A percentile compares a stretch with the other conserved stretches of the same genome.
Evolutionary conservation across 768 basidiomycete genomes (phyloP).

Genomic region (Mycena indigotica): DNA sequence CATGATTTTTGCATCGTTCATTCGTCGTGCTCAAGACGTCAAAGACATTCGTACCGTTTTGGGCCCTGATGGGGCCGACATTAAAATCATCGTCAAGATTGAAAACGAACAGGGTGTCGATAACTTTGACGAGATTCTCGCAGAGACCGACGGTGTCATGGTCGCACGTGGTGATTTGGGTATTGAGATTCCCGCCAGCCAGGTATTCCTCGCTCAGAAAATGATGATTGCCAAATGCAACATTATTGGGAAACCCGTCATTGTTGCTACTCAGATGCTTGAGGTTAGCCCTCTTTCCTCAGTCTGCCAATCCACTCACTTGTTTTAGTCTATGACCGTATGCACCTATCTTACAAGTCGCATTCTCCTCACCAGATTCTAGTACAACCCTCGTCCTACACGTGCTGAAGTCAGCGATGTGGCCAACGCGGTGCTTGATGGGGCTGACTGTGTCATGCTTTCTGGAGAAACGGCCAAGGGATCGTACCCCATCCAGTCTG

Average conservation of each 20-base stretch:
- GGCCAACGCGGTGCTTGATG: slow-evolving; percentile 98
- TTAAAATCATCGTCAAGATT: slow-evolving; percentile 99
- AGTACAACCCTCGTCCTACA: slow-evolving; percentile 98
- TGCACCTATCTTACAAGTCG: slow-evolving; percentile 24
- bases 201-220: slow-evolving; percentile 99
- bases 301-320: slow-evolving; percentile 15
- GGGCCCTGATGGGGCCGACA: slow-evolving; percentile 90
- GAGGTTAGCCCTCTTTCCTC: slow-evolving; percentile 55
- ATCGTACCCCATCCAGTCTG: slow-evolving; percentile 92
- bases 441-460: slow-evolving; percentile 99
- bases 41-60: slow-evolving; percentile 90
- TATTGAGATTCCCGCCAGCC: slow-evolving; percentile 99
- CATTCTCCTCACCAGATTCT: slow-evolving; percentile 1
- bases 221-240: slow-evolving; percentile 99
- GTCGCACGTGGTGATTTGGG: slow-evolving; percentile 99
- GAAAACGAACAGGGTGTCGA: slow-evolving; percentile 99
- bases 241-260: slow-evolving; percentile 95
- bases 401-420: slow-evolving; percentile 99
- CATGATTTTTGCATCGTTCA: slow-evolving; percentile 99
- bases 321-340: slow-evolving; percentile 86
- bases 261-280: slow-evolving; percentile 99
- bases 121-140: slow-evolving; percentile 98
- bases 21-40: slow-evolving; percentile 94
- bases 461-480: slow-evolving; percentile 99
- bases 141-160: slow-evolving; percentile 97